phyloP scores from a whole-genome alignment of 805 yeast genomes.

The Cyberlindnera meyerae region DNA sequence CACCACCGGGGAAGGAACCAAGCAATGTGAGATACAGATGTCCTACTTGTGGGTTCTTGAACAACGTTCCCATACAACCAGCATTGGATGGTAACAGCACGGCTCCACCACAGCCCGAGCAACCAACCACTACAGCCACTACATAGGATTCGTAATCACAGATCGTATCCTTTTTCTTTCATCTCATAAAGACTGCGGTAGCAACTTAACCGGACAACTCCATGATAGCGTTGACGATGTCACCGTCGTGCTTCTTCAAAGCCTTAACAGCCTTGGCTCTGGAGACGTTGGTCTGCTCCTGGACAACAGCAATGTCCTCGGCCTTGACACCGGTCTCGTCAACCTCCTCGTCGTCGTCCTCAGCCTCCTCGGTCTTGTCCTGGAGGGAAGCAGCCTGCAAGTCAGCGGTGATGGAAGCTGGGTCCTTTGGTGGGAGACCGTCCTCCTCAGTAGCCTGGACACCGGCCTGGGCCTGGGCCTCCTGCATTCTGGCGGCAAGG shows the following conservation, averaged over 20 bases:
- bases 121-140: neutral
- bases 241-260: conserved; percentile 82
- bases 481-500: conserved; percentile 80
- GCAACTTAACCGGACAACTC: conserved; percentile 41
- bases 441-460: conserved; percentile 44
- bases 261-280: conserved; percentile 91
- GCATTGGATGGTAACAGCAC: no score
- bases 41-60: conserved; percentile 52
- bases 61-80: no score
- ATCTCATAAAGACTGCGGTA: neutral
- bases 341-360: conserved; percentile 63
- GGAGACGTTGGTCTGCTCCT: conserved; percentile 87
- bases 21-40: conserved; percentile 51
- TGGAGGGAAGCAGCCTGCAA: conserved; percentile 60
- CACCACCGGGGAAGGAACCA: conserved; percentile 63
- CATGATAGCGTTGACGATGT: conserved; percentile 96
- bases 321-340: conserved; percentile 82
- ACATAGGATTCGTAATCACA: neutral
- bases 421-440: conserved; percentile 57
- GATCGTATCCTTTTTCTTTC: neutral
- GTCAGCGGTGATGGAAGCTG: conserved; percentile 79
- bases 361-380: conserved; percentile 38
- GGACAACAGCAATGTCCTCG: conserved; percentile 78
- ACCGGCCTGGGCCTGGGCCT: conserved; percentile 52
- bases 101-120: neutral